These are phyloP conservation scores for Rhipidocladum racemiflorum DNA, from an alignment of 176 grass and related monocot species.

Conservation along the genomic window DNA sequence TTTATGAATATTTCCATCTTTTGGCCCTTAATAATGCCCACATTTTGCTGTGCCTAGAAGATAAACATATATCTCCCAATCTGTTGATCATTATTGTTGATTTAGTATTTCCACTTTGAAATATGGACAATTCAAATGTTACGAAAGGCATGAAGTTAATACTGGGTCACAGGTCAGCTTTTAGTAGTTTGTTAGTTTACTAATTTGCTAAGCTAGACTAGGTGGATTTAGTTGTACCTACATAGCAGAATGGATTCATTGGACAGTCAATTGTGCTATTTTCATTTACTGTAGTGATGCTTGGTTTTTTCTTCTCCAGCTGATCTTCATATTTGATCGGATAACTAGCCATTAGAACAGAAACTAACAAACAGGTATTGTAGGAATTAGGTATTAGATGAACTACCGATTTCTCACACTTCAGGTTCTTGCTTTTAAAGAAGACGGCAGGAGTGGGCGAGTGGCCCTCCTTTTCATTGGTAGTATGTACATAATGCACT, in stretches of 20 bases:
- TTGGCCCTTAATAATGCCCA: background rate
- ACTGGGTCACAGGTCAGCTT: background rate
- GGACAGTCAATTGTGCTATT: background rate
- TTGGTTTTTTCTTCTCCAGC: background rate
- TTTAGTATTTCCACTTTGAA: background rate
- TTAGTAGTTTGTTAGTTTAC: background rate
- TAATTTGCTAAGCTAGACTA: slow-evolving; percentile 6
- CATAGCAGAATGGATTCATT: background rate
- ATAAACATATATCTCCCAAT: background rate
- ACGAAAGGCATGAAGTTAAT: slow-evolving; percentile 15
- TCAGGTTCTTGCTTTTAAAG: background rate
- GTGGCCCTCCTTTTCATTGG: background rate
- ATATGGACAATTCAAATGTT: background rate
- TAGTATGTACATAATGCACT: background rate
- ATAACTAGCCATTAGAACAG: slow-evolving; percentile 6
- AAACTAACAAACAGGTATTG: background rate
- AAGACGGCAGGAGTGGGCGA: background rate
- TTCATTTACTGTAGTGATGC: background rate
- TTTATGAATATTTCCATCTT: slow-evolving; percentile 11
- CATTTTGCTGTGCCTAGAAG: background rate
- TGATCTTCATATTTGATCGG: background rate
- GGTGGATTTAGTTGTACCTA: background rate
- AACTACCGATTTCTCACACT: background rate
- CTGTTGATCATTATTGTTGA: background rate
- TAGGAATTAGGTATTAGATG: background rate